These are phyloP conservation scores for Penicillium decumbens DNA, from an alignment of 2,329 filamentous ascomycete genomes.

Conservation along the genomic window DNA sequence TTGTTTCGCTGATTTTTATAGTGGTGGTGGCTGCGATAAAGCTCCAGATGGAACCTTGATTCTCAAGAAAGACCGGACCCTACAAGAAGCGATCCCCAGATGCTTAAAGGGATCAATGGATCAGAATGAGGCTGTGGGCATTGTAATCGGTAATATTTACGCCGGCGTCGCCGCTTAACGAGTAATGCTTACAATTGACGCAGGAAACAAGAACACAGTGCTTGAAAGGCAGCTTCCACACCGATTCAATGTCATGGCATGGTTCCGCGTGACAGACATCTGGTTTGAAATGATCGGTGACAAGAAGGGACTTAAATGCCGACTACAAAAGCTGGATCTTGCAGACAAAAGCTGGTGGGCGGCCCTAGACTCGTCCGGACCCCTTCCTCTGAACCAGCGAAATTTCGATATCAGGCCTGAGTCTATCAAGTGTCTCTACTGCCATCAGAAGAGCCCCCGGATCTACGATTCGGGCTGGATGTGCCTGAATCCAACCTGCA, in stretches of 20 bases:
- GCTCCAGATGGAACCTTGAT: conserved; percentile 47
- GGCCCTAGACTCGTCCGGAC: conserved; percentile 29
- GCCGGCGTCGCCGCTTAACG: too few species aligned
- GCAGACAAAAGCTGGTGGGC: conserved; percentile 57
- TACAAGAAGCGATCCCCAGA: conserved; percentile 35
- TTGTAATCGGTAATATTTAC: conserved; percentile 50
- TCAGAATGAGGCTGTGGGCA: conserved; percentile 47
- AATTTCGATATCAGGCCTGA: conserved; percentile 26
- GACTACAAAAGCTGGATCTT: conserved; percentile 61
- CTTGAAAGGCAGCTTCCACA: conserved; percentile 51
- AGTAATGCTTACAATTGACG: conserved; percentile 14
- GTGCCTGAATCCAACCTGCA: conserved; percentile 54
- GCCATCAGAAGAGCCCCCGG: conserved; percentile 32
- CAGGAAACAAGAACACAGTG: conserved; percentile 50
- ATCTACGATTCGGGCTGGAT: conserved; percentile 52
- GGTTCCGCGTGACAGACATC: conserved; percentile 63
- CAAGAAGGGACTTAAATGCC: conserved; percentile 51
- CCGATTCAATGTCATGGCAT: conserved; percentile 62
- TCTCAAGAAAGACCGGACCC: conserved; percentile 50
- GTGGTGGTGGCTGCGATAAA: conserved; percentile 52
- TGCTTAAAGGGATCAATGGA: conserved; percentile 45
- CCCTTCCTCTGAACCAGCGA: conserved; percentile 28
- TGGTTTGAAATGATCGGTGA: conserved; percentile 57
- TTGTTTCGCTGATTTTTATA: conserved; percentile 22
- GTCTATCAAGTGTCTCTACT: conserved; percentile 38